Evolutionary conservation across 805 yeast species (phyloP), one percentile per base, ranked within the genome.

Genomic region (Cyberlindnera veronae): DNA sequence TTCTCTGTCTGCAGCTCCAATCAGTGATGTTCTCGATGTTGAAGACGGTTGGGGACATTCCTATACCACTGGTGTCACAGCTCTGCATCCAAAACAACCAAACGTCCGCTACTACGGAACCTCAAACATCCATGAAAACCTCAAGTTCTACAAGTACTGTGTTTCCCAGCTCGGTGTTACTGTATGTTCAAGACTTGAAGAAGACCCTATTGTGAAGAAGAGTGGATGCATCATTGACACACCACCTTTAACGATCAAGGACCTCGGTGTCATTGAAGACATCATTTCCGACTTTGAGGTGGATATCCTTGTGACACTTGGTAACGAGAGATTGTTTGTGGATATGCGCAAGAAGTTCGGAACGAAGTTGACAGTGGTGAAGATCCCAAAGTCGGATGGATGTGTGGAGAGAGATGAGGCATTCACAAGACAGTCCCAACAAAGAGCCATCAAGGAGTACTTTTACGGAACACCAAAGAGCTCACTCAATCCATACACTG

Each of bases 81-180:
- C 72, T 45, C 79, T 83, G 47, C 90, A 85, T 58, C 85, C 86
- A n/a, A 86, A 87, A 58, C 95, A 87, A 60, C 97, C 98, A 0
- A 60, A 84, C n/a, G 91, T 84, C 8, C 81, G 84, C 53, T 80
- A 74, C 53, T 88, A 70, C 61, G 99, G 98, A 0, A 71, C 81
- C 38, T 85, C 81, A 35, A 62, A 67, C 27, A 69, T 77, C 11
- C 50, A 62, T 1, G 81, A 77, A 11, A 88, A 88, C 58, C 57
- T 54, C 30, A 51, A 47, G 32, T 51, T 46, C 31, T 63, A 50
- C 38, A 52, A 48, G 33, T 46, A 49, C 32, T 53, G 51, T 18
- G 54, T 53, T 12, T 51, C 60, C 14, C 53, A 48, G 39, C 44
- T 69, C 27, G 64, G 67, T 16, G 55, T 54, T 5, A 48, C 61